phyloP scores from a whole-genome alignment of 1,284 basidiomycete species.

The Gomphus bonarii region DNA sequence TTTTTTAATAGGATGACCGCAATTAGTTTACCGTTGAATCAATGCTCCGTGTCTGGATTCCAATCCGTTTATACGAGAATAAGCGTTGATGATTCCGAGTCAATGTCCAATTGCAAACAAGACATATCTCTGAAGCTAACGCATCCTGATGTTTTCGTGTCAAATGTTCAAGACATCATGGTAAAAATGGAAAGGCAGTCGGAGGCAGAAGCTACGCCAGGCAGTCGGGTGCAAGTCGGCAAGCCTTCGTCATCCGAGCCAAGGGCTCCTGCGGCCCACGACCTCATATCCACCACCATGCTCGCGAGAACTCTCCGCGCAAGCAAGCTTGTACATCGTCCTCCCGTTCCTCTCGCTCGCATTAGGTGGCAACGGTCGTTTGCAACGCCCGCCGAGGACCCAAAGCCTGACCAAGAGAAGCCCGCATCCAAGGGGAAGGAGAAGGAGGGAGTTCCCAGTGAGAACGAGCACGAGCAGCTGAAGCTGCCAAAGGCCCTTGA shows the following conservation, averaged over 20 bases:
- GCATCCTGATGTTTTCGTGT: no score
- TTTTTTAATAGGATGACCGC: no score
- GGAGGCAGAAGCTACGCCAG: background rate
- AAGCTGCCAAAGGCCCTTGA: constrained; percentile 33
- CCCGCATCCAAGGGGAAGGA: constrained; percentile 14
- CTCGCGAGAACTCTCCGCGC: constrained; percentile 33
- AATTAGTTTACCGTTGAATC: no score
- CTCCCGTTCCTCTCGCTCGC: constrained; percentile 23
- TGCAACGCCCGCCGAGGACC: constrained; percentile 31
- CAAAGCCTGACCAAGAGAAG: constrained; percentile 16
- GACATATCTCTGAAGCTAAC: no score
- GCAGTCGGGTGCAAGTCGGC: background rate
- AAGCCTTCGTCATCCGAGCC: constrained; percentile 1
- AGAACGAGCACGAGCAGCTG: constrained; percentile 22
- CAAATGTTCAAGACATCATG: background rate
- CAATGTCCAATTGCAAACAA: no score
- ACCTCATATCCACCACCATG: constrained; percentile 20
- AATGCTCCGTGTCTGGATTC: no score
- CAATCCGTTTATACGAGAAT: no score
- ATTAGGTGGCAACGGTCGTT: constrained; percentile 26
- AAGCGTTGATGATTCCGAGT: no score
- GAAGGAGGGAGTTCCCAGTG: constrained; percentile 21
- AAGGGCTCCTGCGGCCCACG: background rate
- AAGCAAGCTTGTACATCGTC: constrained; percentile 25
- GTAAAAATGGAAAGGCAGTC: background rate